Percentiles rank a stretch among this genome's conserved stretches.
phyloP scores from a whole-genome alignment of 139 green algal genomes.

The Pseudopediastrum boryanum region DNA sequence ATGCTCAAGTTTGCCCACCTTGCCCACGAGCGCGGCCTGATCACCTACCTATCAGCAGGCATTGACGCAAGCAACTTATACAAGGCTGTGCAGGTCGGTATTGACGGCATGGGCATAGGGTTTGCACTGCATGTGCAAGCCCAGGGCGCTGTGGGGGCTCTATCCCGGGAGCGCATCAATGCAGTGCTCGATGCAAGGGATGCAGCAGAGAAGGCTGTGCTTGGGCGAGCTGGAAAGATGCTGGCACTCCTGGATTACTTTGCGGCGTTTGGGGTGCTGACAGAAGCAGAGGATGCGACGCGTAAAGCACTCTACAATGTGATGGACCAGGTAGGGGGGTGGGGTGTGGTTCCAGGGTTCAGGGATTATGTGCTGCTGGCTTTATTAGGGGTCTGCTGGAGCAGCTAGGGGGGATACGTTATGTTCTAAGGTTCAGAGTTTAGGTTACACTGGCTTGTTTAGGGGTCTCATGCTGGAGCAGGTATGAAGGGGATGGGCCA shows the following conservation, averaged over 20 bases:
- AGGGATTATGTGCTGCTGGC: too few relatives aligned
- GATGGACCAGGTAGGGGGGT: neutral
- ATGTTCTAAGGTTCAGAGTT: too few relatives aligned
- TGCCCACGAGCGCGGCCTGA: neutral
- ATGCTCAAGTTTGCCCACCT: slow-evolving; percentile 15
- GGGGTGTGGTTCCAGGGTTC: too few relatives aligned
- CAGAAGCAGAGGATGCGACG: neutral
- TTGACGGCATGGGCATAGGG: slow-evolving; percentile 10
- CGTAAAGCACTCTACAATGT: neutral
- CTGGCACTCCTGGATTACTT: slow-evolving; percentile 5
- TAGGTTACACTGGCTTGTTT: neutral
- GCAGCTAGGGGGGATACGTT: too few relatives aligned
- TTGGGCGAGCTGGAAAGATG: neutral
- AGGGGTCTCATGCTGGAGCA: too few relatives aligned
- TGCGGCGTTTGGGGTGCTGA: neutral
- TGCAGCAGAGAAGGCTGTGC: neutral
- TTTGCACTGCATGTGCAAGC: slow-evolving; percentile 11
- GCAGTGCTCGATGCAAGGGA: slow-evolving; percentile 3
- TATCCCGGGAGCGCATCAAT: neutral
- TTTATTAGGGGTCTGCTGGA: too few relatives aligned
- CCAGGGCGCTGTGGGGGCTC: neutral
- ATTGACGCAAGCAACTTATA: neutral
- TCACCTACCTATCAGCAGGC: slow-evolving; percentile 7
- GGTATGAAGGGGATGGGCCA: too few relatives aligned
- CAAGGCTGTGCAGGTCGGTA: neutral